Evolutionary conservation across 169 alveolate genomes (phyloP).

Genomic region (Theileria parva): DNA sequence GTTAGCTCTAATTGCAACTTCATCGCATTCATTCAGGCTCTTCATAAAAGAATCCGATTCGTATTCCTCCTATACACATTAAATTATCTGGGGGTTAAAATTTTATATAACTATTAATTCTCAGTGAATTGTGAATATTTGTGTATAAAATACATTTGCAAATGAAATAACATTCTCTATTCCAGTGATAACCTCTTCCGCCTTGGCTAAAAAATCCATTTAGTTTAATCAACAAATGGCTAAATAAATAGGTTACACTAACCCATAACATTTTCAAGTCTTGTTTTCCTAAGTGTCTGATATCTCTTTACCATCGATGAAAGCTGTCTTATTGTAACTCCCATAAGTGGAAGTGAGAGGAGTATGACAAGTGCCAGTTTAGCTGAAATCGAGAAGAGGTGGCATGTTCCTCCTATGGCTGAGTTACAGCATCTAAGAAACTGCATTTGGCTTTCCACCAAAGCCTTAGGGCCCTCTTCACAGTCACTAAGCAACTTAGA

Average conservation of each 20-base stretch:
- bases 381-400: conserved; percentile 55
- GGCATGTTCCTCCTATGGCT: conserved; percentile 52
- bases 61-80: conserved; percentile 48
- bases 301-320: conserved; percentile 42
- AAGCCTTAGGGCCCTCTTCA: conserved; percentile 56
- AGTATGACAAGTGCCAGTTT: conserved; percentile 33
- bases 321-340: conserved; percentile 18
- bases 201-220: conserved; percentile 21
- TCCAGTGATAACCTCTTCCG: conserved; percentile 56
- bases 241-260: neutral
- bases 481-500: conserved; percentile 55
- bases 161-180: conserved; percentile 55
- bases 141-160: neutral
- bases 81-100: neutral
- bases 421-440: conserved; percentile 60
- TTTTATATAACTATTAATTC: too few relatives aligned
- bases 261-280: conserved; percentile 37
- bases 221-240: neutral
- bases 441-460: conserved; percentile 35
- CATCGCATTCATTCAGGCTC: conserved; percentile 35
- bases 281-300: conserved; percentile 26
- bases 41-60: conserved; percentile 42
- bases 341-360: conserved; percentile 54
- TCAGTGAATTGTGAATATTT: neutral
- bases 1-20: conserved; percentile 23